Evolutionary conservation across 2,329 filamentous ascomycete genomes (phyloP), one percentile per base, ranked within the genome.

Genomic region (Aspergillus novoparasiticus): DNA sequence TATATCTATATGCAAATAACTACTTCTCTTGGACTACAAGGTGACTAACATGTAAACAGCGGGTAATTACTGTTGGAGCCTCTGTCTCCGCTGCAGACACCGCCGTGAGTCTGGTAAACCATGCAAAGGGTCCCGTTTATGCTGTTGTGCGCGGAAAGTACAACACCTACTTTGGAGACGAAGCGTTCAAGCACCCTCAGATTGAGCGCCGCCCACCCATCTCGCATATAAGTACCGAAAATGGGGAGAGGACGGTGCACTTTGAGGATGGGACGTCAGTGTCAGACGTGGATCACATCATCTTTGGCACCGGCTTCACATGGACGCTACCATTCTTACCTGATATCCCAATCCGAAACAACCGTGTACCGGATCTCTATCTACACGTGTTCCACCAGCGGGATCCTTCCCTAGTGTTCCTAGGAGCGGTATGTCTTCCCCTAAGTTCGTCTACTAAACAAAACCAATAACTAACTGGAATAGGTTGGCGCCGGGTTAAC

Each of bases 301-400:
- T 91, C 66, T 88, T 90, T 63, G 88, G 87, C 26, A 91, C 89
- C 0, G 89, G 89, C 0, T 90, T 89, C 72, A 83, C 80, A 30
- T 90, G 86, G 86, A 86, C 85, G 0, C 72, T 90, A 0, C 87
- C 87, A 0, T 90, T 89, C 70, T 72, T 89, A 0, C 85, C 85
- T 0, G 71, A 81, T 1, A 78, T 89, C 0, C 30, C 67, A 9
- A 74, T 71, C 2, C 64, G 69, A 12, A 77, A 78, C 55, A 77
- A 78, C 19, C 71, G 73, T 1, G 68, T 78, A 0, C 73, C 71
- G 1, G 73, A 76, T 63, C 59, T 78, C 21, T 79, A 78, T 61
- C 70, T 76, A 55, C 77, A 79, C 62, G 66, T 79, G 3, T 79
- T 79, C 54, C 71, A 76, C n/a, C 70, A 68, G 46, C 65, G 65